A percentile compares a stretch with the other conserved stretches of the same genome.
phyloP scores from a whole-genome alignment of 768 basidiomycete species.

The Sporobolomyces phaffii region DNA sequence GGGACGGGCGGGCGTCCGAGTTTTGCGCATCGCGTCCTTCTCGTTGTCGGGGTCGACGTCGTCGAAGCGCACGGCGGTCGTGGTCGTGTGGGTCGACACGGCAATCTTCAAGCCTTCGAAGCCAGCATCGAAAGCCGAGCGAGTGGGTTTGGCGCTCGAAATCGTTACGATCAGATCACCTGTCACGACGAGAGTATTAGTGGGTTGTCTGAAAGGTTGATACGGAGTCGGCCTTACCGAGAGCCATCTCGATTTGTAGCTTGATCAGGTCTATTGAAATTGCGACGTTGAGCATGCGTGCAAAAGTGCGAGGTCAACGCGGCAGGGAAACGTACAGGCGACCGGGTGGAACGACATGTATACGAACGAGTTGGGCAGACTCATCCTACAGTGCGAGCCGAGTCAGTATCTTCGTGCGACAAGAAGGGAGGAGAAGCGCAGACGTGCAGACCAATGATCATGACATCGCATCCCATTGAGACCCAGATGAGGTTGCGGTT shows the following conservation, averaged over 20 bases:
- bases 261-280: conserved; percentile 21
- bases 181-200: neutral
- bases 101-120: conserved; percentile 26
- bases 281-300: no score
- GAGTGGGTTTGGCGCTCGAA: conserved; percentile 15
- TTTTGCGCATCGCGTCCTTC: conserved; percentile 5
- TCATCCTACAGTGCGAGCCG: neutral
- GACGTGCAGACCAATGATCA: conserved; percentile 8
- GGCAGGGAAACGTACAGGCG: no score
- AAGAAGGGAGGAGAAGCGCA: neutral
- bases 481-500: conserved; percentile 14
- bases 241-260: conserved; percentile 17
- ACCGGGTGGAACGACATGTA: no score
- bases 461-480: neutral
- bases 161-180: conserved; percentile 19
- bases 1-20: conserved; percentile 22
- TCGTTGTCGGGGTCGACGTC: conserved; percentile 1
- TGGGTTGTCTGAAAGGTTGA: neutral
- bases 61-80: conserved; percentile 2
- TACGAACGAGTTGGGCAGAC: neutral
- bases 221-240: no score
- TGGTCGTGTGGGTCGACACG: conserved; percentile 19
- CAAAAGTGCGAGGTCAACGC: no score
- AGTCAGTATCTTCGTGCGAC: neutral
- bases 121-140: neutral